Evolutionary conservation across 192 early-diverging fungal species (phyloP), one percentile per base, ranked within the genome.

Genomic region (Mortierella claussenii): DNA sequence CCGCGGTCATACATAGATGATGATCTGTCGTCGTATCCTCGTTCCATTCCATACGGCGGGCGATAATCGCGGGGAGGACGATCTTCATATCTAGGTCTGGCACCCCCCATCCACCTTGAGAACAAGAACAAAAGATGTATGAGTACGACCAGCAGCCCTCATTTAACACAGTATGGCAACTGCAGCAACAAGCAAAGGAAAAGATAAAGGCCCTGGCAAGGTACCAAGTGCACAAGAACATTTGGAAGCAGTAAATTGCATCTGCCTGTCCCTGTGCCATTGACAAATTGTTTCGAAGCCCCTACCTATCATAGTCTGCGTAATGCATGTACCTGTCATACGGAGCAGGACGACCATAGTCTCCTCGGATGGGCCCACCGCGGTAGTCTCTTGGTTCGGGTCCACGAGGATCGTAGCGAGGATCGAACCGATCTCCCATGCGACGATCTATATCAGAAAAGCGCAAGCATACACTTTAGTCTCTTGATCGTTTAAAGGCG

Each of bases 351-450:
- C 69, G 69, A 47, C 26, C 53, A 44, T 63, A 62, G 27, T 63
- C 69, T 36, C 62, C 62, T 50, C 69, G 69, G 30, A 71, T 63
- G 20, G 69, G 69, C 50, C 60, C 58, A 27, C 68, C 69, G 50
- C 69, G 55, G 37, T 63, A 71, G 10, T 71, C 69, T 30, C 69
- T 71, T 32, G 60, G 69, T 21, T 81, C 73, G 9, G 67, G 63
- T 46, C 80, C 69, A 61, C 68, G 68, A 34, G 68, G 65, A 26
- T 81, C 80, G 33, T 70, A 71, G 55, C 80, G 73, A 66, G 80
- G 80, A 26, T 81, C 80, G 60, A 81, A 76, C 58, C 80, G 56
- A 26, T 81, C 80, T 21, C 58, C 68, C 15, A 58, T 52, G 26
- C 80, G 80, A 28, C 62, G 61, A 47, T 62, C 60, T 62, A 51